A percentile compares a stretch with the other conserved stretches of the same genome.
phyloP scores from a whole-genome alignment of 2,329 filamentous ascomycete species.

The Fusarium caatingaense region DNA sequence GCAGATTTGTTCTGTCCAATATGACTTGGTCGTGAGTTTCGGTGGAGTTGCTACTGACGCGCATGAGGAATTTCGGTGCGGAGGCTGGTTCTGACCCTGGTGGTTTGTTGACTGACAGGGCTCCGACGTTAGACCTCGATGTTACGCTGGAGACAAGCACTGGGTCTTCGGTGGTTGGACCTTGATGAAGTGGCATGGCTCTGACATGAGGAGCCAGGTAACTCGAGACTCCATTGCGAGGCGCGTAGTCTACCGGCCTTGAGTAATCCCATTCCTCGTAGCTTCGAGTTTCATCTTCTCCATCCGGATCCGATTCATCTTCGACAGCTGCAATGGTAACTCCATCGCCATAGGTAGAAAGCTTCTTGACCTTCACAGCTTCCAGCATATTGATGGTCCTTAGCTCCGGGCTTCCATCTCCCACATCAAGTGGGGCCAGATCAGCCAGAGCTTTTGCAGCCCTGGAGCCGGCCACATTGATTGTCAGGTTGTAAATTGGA shows the following conservation, averaged over 20 bases:
- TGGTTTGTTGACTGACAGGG: background rate
- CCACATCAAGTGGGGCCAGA: background rate
- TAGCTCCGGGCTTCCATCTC: background rate
- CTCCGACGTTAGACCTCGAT: rapidly evolving
- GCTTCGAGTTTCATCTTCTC: rapidly evolving
- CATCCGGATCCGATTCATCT: rapidly evolving
- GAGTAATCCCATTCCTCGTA: background rate
- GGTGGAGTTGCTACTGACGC: background rate
- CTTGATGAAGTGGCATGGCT: background rate
- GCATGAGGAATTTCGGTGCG: background rate
- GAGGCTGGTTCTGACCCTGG: background rate
- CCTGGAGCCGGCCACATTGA: background rate
- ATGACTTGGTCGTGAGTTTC: background rate
- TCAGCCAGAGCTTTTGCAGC: background rate
- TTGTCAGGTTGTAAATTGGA: conserved; percentile 2
- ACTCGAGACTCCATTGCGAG: background rate
- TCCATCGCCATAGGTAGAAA: rapidly evolving
- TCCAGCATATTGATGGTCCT: background rate
- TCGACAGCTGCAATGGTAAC: rapidly evolving
- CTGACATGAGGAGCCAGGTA: background rate
- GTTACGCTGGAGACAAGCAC: background rate
- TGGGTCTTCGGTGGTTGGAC: background rate
- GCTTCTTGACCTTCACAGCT: background rate
- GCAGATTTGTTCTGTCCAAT: background rate
- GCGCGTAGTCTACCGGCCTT: background rate